A percentile compares a stretch with the other conserved stretches of the same genome.
phyloP scores from a whole-genome alignment of 2,329 filamentous ascomycete species.

The Fusarium citri region DNA sequence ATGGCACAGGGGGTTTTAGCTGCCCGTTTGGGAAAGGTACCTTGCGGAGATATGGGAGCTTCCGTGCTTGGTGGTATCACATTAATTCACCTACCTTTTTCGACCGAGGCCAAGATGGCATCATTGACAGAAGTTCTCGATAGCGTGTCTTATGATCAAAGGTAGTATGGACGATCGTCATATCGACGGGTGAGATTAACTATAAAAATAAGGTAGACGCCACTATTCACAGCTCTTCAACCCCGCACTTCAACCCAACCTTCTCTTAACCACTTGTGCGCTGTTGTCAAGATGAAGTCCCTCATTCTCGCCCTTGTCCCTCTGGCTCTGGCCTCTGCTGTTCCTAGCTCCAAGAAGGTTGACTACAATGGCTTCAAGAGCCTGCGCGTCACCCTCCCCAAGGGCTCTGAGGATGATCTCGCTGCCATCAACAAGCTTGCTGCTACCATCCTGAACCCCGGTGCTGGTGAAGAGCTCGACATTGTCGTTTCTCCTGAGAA shows the following conservation, averaged over 20 bases:
- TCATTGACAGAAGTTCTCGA: slow-evolving; percentile 31
- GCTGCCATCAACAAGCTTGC: slow-evolving; percentile 30
- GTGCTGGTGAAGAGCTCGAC: slow-evolving; percentile 26
- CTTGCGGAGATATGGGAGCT: slow-evolving; percentile 32
- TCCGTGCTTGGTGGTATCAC: slow-evolving; percentile 35
- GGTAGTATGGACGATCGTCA: neutral
- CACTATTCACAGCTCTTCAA: neutral
- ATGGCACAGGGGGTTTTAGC: slow-evolving; percentile 15
- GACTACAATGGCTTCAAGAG: slow-evolving; percentile 40
- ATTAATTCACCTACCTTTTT: slow-evolving; percentile 36
- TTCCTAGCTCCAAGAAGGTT: slow-evolving; percentile 33
- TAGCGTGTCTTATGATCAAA: slow-evolving; percentile 4
- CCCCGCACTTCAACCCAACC: slow-evolving; percentile 11
- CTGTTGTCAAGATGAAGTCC: slow-evolving; percentile 22
- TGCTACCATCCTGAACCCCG: slow-evolving; percentile 30
- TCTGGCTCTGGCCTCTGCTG: slow-evolving; percentile 22
- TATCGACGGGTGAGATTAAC: neutral
- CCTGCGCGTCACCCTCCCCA: slow-evolving; percentile 29
- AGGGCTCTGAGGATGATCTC: slow-evolving; percentile 15
- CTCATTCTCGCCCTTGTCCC: slow-evolving; percentile 24
- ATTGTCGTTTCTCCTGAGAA: slow-evolving; percentile 34
- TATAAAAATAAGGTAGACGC: slow-evolving; percentile 9
- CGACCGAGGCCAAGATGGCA: slow-evolving; percentile 20
- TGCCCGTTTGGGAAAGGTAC: slow-evolving; percentile 30
- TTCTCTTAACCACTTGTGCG: neutral